These are phyloP conservation scores for Eucalyptus sp. DNA, from an alignment of 345 rosid genomes.

Conservation along the genomic window DNA sequence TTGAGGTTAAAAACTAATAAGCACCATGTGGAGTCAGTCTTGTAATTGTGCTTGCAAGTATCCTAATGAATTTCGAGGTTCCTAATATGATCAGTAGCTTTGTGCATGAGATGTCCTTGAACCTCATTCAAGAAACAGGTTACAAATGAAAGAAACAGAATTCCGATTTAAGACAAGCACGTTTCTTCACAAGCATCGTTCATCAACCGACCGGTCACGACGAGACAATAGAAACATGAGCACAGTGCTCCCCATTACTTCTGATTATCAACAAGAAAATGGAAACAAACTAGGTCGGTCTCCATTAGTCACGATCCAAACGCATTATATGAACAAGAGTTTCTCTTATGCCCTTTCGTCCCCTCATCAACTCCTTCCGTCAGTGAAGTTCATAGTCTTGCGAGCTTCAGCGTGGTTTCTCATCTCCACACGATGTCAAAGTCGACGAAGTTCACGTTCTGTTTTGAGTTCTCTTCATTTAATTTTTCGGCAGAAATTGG, in stretches of 20 bases:
- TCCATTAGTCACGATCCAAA: background rate
- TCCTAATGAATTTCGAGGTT: background rate
- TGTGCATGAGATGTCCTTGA: background rate
- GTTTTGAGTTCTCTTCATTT: background rate
- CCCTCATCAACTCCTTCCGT: background rate
- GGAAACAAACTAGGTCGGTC: background rate
- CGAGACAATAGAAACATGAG: background rate
- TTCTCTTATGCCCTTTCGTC: background rate
- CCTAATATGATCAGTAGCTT: background rate
- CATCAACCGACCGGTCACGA: background rate
- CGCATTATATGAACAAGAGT: background rate
- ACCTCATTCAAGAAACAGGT: background rate
- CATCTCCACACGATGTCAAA: background rate
- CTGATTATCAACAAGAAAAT: background rate
- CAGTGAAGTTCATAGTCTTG: background rate
- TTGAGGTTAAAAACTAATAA: background rate
- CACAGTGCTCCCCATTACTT: background rate
- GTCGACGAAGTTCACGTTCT: background rate
- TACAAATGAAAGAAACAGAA: background rate
- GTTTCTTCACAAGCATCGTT: background rate
- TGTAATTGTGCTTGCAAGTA: background rate
- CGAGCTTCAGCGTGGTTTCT: background rate
- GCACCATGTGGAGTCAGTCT: background rate
- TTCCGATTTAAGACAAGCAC: background rate
- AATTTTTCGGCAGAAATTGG: background rate